A percentile compares a stretch with the other conserved stretches of the same genome.
Evolutionary conservation across 129 eudicot species (phyloP).

Genomic region (Logfia minima): DNA sequence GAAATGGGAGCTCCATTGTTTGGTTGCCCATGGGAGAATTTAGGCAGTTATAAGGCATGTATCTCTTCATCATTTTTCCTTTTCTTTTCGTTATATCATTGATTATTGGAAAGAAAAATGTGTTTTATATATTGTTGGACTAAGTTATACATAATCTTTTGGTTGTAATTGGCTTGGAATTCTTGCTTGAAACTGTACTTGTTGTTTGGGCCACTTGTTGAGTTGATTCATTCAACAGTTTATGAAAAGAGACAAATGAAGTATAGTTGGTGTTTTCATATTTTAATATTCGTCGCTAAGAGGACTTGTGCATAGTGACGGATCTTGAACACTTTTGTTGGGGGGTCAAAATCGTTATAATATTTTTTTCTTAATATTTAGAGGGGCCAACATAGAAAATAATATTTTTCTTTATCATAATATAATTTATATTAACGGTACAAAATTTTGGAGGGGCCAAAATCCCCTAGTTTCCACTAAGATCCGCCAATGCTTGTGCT

Average conservation of each 20-base stretch:
- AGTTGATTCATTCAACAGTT: conserved; percentile 41
- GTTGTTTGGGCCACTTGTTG: conserved; percentile 56
- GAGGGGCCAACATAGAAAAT: too few relatives aligned
- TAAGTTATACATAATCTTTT: background rate
- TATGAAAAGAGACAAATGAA: conserved; percentile 38
- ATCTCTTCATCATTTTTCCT: background rate
- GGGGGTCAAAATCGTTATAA: too few relatives aligned
- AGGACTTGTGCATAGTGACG: conserved; percentile 45
- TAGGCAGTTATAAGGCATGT: conserved; percentile 62
- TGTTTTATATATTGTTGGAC: background rate
- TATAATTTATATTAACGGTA: too few relatives aligned
- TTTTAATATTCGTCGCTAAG: conserved; percentile 55
- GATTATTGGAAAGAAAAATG: background rate
- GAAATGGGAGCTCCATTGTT: conserved; percentile 53
- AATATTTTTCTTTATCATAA: too few relatives aligned
- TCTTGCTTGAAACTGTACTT: conserved; percentile 53
- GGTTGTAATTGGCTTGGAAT: background rate
- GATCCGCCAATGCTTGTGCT: too few relatives aligned
- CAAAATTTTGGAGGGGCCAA: too few relatives aligned
- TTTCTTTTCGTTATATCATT: background rate
- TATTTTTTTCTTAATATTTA: too few relatives aligned
- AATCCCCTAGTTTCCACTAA: too few relatives aligned
- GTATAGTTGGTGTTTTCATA: conserved; percentile 53
- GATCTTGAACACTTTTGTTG: too few relatives aligned
- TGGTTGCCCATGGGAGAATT: conserved; percentile 86